Evolutionary conservation across 306 rosid species (phyloP), one percentile per base, ranked within the genome.

Genomic region (cucumber (Cucumis sativus)): DNA sequence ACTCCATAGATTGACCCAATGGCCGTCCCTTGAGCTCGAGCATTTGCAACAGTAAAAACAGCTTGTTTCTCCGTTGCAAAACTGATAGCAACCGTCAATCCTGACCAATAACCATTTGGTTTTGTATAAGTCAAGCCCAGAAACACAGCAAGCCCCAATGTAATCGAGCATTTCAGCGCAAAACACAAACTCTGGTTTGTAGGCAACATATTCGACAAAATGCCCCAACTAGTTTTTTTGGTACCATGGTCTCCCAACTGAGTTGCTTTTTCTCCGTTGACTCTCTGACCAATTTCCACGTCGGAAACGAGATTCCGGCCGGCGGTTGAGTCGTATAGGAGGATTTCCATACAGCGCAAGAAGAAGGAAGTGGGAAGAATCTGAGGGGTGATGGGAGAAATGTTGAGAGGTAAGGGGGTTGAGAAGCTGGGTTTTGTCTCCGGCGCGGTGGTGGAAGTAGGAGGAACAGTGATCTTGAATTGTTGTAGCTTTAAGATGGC

Each of bases 1-100:
- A 90, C 76, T 55, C 98, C 97, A 20, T 88, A 91, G 78, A 90
- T 75, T 47, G 96, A 88, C 51, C 98, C 97, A 82, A 91, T 82
- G 16, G 92, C 89, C 1, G 96, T 92, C 63, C 96, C 96, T 79
- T 90, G 96, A 11, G 83, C 91, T 80, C 97, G 84, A 18, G 93
- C 93, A 78, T 90, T 94, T 25, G 93, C 85, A 15, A 83, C 81
- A 0, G 84, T 80, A 59, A 94, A 92, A 40, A 85, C 88, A 45
- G 97, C 87, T 54, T 92, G 93, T 28, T 89, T 66, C 64, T 86
- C 88, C 1, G 90, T 83, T 58, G 63, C 83, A 10, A 89, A 88
- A 72, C 93, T 84, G 51, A 87, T 82, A 37, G 97, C 89, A 16
- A 94, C 84, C 18, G 85, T 82, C 80, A 92, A 87, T 64, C 98